Evolutionary conservation across 148 eudicot species (phyloP), one percentile per base, ranked within the genome.

Genomic region (Rhododendron vialii): DNA sequence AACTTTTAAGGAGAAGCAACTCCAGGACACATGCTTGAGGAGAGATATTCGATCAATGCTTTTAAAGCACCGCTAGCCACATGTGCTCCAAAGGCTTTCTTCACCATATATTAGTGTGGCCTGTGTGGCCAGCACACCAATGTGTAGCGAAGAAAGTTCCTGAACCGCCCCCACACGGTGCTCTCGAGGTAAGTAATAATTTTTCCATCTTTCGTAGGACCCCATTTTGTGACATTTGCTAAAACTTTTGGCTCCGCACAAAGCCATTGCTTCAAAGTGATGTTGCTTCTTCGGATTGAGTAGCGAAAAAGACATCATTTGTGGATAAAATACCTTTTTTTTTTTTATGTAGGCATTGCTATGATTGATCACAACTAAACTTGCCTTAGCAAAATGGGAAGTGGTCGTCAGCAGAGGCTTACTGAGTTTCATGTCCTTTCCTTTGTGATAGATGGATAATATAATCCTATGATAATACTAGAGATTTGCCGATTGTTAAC

Each of bases 181-280:
- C 1, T 55, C 61, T 18, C 7, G 17, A 7, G 7, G 7, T 55
- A 18, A 17, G 6, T 55, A 15, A 55, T 15, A 55, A 55, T 55
- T 55, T 55, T 55, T 18, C 61, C 82, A 33, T 71, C 6, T 18
- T 69, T 65, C 8, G 50, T 17, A 47, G 55, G 63, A 71, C 33
- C 50, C 41, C 81, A 3, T 36, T 22, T 20, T 33, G 14, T 26
- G 26, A 50, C 9, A 73, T 28, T 30, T 1, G 3, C 45, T 51
- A 26, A 55, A 36, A 79, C 57, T 85, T 43, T 17, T 45, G 38
- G 36, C 50, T 47, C 5, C 12, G 28, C 30, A 71, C 67, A 33
- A 18, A 50, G 53, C 79, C 87, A 51, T 86, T 81, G 87, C 87
- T 86, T 86, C 84, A 81, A 86, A 86, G 87, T 81, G 43, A 86